Evolutionary conservation across 106 monocot genomes (phyloP).

Genomic region (Dendrobium officinale): DNA sequence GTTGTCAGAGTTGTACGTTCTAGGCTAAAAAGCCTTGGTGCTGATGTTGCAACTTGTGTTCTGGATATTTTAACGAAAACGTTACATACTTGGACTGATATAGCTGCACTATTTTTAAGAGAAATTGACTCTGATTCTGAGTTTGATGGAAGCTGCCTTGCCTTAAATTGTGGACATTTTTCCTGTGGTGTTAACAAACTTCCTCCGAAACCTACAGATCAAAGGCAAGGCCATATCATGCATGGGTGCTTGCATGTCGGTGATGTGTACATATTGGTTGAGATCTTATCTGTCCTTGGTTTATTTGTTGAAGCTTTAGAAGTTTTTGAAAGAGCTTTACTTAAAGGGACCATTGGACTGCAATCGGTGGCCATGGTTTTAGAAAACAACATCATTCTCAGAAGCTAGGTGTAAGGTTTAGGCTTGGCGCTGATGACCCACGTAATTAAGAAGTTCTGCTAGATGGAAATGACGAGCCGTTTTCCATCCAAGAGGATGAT

Average conservation of each 20-base stretch:
- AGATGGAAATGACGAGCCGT: slow-evolving; percentile 31
- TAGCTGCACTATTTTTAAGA: slow-evolving; percentile 64
- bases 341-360: slow-evolving; percentile 51
- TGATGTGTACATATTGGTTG: slow-evolving; percentile 76
- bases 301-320: slow-evolving; percentile 77
- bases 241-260: slow-evolving; percentile 45
- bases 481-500: slow-evolving; percentile 58
- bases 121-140: slow-evolving; percentile 80
- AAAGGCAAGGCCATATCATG: slow-evolving; percentile 35
- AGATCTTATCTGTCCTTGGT: slow-evolving; percentile 62
- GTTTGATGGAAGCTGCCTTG: slow-evolving; percentile 38
- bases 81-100: slow-evolving; percentile 44
- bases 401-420: slow-evolving; percentile 27
- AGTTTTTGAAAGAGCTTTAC: slow-evolving; percentile 62
- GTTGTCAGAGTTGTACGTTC: slow-evolving; percentile 73
- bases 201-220: slow-evolving; percentile 34
- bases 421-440: slow-evolving; percentile 28
- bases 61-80: slow-evolving; percentile 67
- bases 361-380: slow-evolving; percentile 69
- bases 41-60: slow-evolving; percentile 64
- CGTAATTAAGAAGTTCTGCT: slow-evolving; percentile 20
- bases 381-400: slow-evolving; percentile 68
- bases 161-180: slow-evolving; percentile 27
- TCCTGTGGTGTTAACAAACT: slow-evolving; percentile 33
- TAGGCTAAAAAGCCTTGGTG: slow-evolving; percentile 65